Base-by-base conservation (phyloP, 306 rosid genomes). In the Sicyos edulis region DNA sequence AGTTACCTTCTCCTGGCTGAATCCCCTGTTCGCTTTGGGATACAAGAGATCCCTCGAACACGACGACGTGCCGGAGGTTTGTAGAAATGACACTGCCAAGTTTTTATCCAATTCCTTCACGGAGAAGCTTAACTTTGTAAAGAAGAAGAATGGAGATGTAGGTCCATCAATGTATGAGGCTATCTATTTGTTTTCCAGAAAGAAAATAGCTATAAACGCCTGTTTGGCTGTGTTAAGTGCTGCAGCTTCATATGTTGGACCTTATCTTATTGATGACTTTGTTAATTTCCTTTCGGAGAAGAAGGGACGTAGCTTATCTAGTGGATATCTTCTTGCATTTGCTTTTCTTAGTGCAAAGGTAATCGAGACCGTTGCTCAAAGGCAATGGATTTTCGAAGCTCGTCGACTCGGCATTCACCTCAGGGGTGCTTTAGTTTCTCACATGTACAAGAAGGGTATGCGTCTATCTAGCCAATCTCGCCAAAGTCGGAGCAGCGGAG, bases 331-430 rank as follows among this genome's bases (percentile, higher is more conserved):
- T 73, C 85, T 92, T 64, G 88, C 96, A 45, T 76, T 92, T 32
- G 87, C 79, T 34, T 92, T 92, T 76, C 81, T 90, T 17, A 78
- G 79, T 70, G 98, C 96, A n/a, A 92, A 90, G 78, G 85, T 84
- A 83, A 72, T 92, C 32, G 98, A 90, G 80, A 90, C 89, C 50
- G 84, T 84, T 53, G 65, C 92, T 78, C 96, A 92, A 50, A 90
- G 96, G 79, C 98, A 92, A 73, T 92, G 98, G 98, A 85, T 90
- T 65, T 92, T 92, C 3, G 93, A 95, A 19, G 98, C 98, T 14
- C 86, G 96, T 50, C 96, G 82, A 9, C 78, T 90, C 57, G 96
- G 98, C 74, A 92, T 90, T 53, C 90, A 84, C 70, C 91, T 92
- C 5, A 87, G 98, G 80, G 89, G 84, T 1, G 91, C 96, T 14